Conservation (phyloP, 345 rosid genomes). For the Syzygium grande region DNA sequence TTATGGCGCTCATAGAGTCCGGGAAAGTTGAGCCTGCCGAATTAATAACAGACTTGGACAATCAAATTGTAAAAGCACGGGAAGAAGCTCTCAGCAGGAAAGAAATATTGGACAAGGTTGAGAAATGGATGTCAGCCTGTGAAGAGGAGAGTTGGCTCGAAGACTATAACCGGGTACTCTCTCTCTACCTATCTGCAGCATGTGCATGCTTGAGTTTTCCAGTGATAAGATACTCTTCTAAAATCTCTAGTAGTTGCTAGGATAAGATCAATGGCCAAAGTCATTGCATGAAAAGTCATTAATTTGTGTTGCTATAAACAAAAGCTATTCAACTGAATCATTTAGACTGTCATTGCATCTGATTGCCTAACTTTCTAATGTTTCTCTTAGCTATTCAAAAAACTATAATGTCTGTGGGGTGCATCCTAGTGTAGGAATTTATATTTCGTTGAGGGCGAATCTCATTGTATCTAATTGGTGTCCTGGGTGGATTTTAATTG, state of each 20-base stretch:
- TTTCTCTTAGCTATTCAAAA: not conserved
- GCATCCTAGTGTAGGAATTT: not conserved
- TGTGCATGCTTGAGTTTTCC: not conserved
- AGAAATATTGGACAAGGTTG: constrained; percentile 94
- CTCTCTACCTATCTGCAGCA: not conserved
- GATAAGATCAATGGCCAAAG: not conserved
- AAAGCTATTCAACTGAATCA: not conserved
- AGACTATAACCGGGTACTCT: constrained; percentile 80
- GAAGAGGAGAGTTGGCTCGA: constrained; percentile 99
- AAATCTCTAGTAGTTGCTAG: not conserved
- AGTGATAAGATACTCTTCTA: not conserved
- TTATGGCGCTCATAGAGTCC: constrained; percentile 74
- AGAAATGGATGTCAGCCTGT: constrained; percentile 99
- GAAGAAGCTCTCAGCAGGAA: constrained; percentile 89
- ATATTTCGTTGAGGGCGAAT: not conserved
- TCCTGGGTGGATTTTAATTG: not conserved
- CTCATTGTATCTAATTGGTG: not conserved
- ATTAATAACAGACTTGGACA: constrained; percentile 90
- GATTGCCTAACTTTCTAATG: not conserved
- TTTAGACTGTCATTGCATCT: not conserved
- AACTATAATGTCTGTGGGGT: not conserved
- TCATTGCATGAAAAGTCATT: not conserved
- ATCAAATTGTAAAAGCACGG: constrained; percentile 78
- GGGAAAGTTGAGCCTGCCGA: constrained; percentile 91
- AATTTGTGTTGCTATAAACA: not conserved